phyloP scores from a whole-genome alignment of 1,284 basidiomycete species.

The Papiliotrema laurentii region DNA sequence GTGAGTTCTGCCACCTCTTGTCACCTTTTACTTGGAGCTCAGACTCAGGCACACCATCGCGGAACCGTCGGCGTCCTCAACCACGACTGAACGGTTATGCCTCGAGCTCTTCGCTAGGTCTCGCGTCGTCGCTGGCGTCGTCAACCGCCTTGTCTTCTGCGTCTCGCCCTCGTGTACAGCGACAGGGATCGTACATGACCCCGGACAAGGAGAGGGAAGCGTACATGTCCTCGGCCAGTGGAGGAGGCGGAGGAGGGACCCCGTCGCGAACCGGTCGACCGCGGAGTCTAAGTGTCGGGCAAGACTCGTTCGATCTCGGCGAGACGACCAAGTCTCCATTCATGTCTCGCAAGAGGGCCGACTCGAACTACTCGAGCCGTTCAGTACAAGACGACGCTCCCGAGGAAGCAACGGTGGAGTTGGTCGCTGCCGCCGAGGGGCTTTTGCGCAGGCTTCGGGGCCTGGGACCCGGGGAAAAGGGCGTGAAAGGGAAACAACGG shows the following conservation, averaged over 20 bases:
- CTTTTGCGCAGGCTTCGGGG: constrained; percentile 6
- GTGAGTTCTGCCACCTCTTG: not conserved
- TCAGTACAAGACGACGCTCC: too few relatives aligned
- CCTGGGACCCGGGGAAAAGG: constrained; percentile 12
- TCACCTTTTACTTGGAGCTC: not conserved
- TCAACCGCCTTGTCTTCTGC: constrained; percentile 26
- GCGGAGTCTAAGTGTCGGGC: constrained; percentile 10
- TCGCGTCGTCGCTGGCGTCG: constrained; percentile 19
- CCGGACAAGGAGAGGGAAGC: constrained; percentile 17
- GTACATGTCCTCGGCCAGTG: constrained; percentile 1
- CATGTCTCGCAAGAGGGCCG: too few relatives aligned
- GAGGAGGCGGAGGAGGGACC: not conserved
- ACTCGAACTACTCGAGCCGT: too few relatives aligned
- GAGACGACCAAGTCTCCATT: not conserved
- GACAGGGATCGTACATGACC: constrained; percentile 27
- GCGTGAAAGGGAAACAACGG: constrained; percentile 20
- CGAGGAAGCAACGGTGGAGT: constrained; percentile 19
- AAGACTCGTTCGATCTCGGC: constrained; percentile 12
- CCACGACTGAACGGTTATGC: constrained; percentile 36
- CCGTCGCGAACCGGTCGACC: not conserved
- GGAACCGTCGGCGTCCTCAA: constrained; percentile 26
- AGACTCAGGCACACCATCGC: constrained; percentile 25
- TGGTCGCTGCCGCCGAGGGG: constrained; percentile 15
- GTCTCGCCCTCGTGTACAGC: constrained; percentile 22
- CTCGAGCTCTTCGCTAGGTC: constrained; percentile 26